Base-by-base conservation (phyloP, 129 eudicot species). In the Flaveria ramosissima region DNA sequence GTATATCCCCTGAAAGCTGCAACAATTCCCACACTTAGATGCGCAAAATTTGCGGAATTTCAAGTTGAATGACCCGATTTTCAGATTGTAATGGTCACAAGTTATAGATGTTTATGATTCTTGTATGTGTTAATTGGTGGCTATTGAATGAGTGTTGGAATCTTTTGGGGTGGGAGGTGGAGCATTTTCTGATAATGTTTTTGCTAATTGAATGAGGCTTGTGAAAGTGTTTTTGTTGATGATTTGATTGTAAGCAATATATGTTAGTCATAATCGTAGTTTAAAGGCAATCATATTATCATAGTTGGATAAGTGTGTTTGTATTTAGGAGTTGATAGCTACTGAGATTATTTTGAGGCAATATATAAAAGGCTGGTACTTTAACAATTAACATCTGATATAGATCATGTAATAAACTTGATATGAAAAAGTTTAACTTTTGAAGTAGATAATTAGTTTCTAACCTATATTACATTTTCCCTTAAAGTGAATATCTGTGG, bases 71-170 rank as follows among this genome's bases (percentile, higher is more conserved):
- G 27, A 12, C 24, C 50, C 32, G 6, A 7, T 21, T 63, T 63
- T 62, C 42, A 15, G 63, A 56, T 59, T 42, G 56, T 74, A 41
- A 42, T 59, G 3, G 45, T 74, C 15, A 23, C 56, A 56, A 19
- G 7, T 56, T 23, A 11, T 56, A 14, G 52, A 27, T 76, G 39
- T 50, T 46, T 16, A 21, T 13, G 61, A 26, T 46, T 60, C 16
- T 60, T 43, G 27, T 50, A 50, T 76, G 19, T 63, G 41, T 19
- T 47, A 76, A 47, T 75, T 75, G 48, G 64, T 63, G 30, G 48
- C 9, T 57, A 45, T 46, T 61, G 62, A 27, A 45, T 75, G 57
- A 43, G 42, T 32, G 39, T 32, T 32, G 39, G 7, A 32, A 17
- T 8, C 5, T 61, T 61, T 8, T 27, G 32, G 32, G 32, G 4